Conservation (phyloP, 371 early-diverging fungal species). For the Mucor sp. region DNA sequence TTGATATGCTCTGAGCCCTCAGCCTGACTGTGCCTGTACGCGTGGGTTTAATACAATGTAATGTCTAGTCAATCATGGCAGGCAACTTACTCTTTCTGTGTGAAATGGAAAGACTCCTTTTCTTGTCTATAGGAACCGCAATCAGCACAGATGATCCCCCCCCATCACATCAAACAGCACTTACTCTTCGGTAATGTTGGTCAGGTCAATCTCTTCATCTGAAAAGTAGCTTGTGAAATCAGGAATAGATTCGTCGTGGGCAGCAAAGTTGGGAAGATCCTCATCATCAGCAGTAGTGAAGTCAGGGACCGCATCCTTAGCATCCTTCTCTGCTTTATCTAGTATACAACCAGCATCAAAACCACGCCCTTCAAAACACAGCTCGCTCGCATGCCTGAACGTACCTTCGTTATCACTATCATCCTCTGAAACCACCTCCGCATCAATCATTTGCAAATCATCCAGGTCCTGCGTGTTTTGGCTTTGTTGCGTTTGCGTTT, state of each 20-base stretch:
- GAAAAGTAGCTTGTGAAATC: background rate
- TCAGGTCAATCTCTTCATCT: background rate
- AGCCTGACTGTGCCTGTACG: background rate
- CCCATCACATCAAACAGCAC: background rate
- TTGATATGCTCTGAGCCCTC: background rate
- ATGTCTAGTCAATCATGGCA: background rate
- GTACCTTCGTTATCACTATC: background rate
- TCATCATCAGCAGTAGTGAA: background rate
- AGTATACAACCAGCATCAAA: background rate
- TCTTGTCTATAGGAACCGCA: background rate
- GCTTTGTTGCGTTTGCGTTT: background rate
- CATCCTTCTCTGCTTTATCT: background rate
- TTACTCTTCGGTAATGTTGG: background rate
- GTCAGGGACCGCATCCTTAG: background rate
- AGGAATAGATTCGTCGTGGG: background rate
- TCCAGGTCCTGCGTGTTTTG: background rate
- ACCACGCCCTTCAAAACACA: background rate
- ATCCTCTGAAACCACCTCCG: background rate
- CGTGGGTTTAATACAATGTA: background rate
- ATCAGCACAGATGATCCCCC: background rate
- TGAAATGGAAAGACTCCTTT: background rate
- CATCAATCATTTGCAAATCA: background rate
- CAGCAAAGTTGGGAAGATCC: background rate
- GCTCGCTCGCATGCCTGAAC: background rate
- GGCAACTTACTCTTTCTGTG: background rate